These are phyloP conservation scores for Wickerhamomyces sydowiorum DNA, from an alignment of 805 yeast species.

Conservation along the genomic window DNA sequence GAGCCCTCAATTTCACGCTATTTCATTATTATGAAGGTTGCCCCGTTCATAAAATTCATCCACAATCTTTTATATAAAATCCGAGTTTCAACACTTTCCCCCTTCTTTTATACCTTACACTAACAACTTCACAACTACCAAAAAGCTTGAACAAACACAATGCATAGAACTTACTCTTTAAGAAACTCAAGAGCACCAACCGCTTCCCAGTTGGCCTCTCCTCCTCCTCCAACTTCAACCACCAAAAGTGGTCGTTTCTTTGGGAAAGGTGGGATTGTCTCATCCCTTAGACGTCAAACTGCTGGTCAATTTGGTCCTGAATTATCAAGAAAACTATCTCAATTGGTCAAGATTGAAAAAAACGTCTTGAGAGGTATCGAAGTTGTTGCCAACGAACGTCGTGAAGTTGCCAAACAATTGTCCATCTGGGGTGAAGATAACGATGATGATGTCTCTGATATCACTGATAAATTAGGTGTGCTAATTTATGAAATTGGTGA, in stretches of 20 bases:
- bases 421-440: constrained; percentile 84
- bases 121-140: neutral
- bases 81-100: too few relatives aligned
- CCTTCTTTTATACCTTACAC: neutral
- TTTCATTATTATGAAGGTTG: too few relatives aligned
- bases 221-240: constrained; percentile 92
- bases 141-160: constrained; percentile 26
- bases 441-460: constrained; percentile 81
- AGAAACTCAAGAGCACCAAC: constrained; percentile 96
- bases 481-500: constrained; percentile 79
- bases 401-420: constrained; percentile 77
- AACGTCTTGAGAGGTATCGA: constrained; percentile 76
- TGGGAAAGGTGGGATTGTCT: constrained; percentile 65
- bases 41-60: too few relatives aligned
- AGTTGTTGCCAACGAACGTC: constrained; percentile 69
- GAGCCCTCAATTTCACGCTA: too few relatives aligned
- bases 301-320: constrained; percentile 84
- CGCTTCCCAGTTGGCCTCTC: constrained; percentile 88
- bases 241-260: constrained; percentile 82
- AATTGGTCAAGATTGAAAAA: constrained; percentile 75
- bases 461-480: constrained; percentile 84
- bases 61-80: too few relatives aligned
- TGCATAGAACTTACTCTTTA: constrained; percentile 98
- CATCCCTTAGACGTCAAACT: constrained; percentile 59
- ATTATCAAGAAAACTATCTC: constrained; percentile 66